Conservation (phyloP, 1,284 basidiomycete genomes). For the Coniferiporia weirii region DNA sequence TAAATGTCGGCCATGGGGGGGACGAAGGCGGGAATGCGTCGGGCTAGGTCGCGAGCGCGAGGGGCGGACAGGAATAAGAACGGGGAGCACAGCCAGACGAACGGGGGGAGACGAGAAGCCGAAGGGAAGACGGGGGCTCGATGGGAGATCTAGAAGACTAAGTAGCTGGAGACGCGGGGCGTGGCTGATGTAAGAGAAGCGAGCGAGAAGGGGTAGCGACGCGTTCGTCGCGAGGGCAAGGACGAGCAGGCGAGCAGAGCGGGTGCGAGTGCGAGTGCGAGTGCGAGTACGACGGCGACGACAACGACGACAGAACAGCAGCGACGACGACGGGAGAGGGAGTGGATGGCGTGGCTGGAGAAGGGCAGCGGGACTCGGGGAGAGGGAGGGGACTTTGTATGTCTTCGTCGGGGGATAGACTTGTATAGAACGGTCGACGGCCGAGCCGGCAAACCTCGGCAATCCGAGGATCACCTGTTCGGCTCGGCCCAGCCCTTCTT, state of each 20-base stretch:
- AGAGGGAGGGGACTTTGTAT: neutral
- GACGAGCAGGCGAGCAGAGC: neutral
- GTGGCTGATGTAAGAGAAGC: neutral
- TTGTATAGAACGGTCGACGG: neutral
- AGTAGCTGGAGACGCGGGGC: slow-evolving; percentile 4
- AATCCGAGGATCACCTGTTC: slow-evolving; percentile 16
- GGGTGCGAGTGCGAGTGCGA: neutral
- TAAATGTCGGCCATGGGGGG: slow-evolving; percentile 18
- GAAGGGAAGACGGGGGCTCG: slow-evolving; percentile 21
- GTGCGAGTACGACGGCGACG: slow-evolving; percentile 16
- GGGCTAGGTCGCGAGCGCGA: too few relatives aligned
- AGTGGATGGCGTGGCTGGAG: slow-evolving; percentile 40
- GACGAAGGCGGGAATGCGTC: too few relatives aligned
- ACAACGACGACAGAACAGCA: slow-evolving; percentile 37
- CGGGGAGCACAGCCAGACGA: slow-evolving; percentile 15
- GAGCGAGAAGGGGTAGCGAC: neutral
- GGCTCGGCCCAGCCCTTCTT: slow-evolving; percentile 12
- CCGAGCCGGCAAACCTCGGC: slow-evolving; percentile 11
- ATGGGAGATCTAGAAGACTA: slow-evolving; percentile 10
- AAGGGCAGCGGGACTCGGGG: slow-evolving; percentile 22
- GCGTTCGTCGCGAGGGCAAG: neutral
- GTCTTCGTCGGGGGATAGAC: neutral
- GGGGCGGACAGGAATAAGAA: neutral
- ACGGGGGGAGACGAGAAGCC: slow-evolving; percentile 26
- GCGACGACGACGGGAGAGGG: slow-evolving; percentile 68